Percentiles rank a stretch among this genome's conserved stretches.
Conservation (phyloP, 2,329 filamentous ascomycete species). For the Madurella mycetomatis region DNA sequence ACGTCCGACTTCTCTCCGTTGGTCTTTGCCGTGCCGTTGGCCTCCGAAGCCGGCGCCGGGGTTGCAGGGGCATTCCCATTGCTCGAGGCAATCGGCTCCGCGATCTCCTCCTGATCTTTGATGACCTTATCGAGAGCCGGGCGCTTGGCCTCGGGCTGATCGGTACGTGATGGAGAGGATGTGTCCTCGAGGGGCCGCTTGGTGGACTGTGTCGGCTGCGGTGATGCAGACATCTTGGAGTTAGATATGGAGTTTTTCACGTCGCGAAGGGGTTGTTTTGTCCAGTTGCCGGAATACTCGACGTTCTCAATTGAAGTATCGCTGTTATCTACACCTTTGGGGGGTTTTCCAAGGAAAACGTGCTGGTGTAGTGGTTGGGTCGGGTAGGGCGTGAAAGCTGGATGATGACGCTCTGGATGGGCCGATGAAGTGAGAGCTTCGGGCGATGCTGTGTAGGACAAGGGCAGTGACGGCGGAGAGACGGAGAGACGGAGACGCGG, state of each 20-base stretch:
- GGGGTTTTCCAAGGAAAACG: conserved; percentile 85
- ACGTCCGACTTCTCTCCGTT: conserved; percentile 47
- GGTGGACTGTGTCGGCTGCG: conserved; percentile 62
- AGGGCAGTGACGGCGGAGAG: conserved; percentile 10
- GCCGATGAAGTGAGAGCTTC: conserved; percentile 20
- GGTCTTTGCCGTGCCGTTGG: conserved; percentile 46
- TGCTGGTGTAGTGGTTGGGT: conserved; percentile 69
- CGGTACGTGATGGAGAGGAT: conserved; percentile 87
- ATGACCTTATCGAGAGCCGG: conserved; percentile 90
- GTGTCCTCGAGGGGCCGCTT: conserved; percentile 97
- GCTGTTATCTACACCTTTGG: conserved; percentile 70
- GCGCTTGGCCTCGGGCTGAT: conserved; percentile 95
- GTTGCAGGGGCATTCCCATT: conserved; percentile 32
- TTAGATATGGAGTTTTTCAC: conserved; percentile 30
- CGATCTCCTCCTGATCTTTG: conserved; percentile 60
- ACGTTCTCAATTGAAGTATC: conserved; percentile 46
- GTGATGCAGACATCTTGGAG: conserved; percentile 68
- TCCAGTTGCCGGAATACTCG: conserved; percentile 32
- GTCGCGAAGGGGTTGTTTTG: conserved; percentile 31
- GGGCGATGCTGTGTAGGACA: conserved; percentile 12
- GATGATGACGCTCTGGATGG: conserved; percentile 16
- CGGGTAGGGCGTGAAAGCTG: conserved; percentile 33
- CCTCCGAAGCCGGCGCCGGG: conserved; percentile 39
- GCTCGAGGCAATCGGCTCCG: conserved; percentile 37
- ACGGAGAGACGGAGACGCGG: conserved; percentile 17